phyloP scores from a whole-genome alignment of 257 asterid species.

The Nicotiana benthamiana region DNA sequence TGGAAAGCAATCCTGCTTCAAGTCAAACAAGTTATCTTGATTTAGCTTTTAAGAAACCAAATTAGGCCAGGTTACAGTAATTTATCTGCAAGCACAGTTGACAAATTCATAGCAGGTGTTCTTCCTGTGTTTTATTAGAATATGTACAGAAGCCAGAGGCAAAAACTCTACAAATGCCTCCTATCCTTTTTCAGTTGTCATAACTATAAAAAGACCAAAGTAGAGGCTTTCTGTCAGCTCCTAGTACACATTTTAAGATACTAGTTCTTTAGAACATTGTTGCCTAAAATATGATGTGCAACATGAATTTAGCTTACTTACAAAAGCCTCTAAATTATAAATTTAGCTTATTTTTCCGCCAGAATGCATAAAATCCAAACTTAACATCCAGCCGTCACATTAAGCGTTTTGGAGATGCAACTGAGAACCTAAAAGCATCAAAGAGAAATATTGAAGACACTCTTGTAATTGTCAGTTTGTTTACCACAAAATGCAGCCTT shows the following conservation, averaged over 20 bases:
- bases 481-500: neutral
- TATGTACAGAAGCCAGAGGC: neutral
- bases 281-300: neutral
- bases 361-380: neutral
- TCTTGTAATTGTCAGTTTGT: neutral
- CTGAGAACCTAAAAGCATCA: neutral
- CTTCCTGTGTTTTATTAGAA: neutral
- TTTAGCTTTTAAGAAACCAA: neutral
- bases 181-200: neutral
- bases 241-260: neutral
- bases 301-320: neutral
- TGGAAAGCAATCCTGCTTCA: neutral
- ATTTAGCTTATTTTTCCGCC: neutral
- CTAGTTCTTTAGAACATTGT: neutral
- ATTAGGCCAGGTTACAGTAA: neutral
- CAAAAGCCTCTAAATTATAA: neutral
- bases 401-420: neutral
- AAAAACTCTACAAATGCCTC: neutral
- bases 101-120: neutral
- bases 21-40: slow-evolving; percentile 1
- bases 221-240: neutral
- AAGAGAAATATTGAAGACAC: neutral
- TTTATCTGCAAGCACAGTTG: neutral
- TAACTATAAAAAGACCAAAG: neutral
- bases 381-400: neutral